phyloP scores from a whole-genome alignment of 495 filamentous ascomycete genomes.

The Neurospora sp. region DNA sequence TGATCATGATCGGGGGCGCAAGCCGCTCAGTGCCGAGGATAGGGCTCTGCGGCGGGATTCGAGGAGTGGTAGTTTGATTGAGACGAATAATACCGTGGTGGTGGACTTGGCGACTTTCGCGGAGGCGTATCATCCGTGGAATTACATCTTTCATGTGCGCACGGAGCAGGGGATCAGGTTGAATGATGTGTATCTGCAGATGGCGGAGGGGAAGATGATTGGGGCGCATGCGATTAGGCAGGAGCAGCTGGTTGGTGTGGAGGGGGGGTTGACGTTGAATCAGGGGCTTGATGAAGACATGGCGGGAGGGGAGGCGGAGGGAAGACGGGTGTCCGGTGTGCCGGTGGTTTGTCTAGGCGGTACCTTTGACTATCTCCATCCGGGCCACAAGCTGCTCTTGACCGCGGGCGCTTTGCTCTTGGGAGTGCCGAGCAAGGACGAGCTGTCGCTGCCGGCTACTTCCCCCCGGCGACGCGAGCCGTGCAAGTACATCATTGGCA shows the following conservation, averaged over 20 bases:
- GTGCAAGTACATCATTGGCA: slow-evolving; percentile 63
- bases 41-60: slow-evolving; percentile 19
- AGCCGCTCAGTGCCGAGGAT: not conserved
- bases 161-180: slow-evolving; percentile 43
- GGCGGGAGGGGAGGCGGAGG: not conserved
- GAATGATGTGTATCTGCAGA: slow-evolving; percentile 29
- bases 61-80: slow-evolving; percentile 7
- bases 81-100: slow-evolving; percentile 43
- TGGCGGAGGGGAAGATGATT: slow-evolving; percentile 35
- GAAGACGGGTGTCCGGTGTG: not conserved
- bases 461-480: slow-evolving; percentile 1
- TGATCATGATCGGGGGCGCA: slow-evolving; percentile 37
- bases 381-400: slow-evolving; percentile 89
- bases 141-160: slow-evolving; percentile 55
- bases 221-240: slow-evolving; percentile 30
- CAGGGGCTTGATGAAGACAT: not conserved
- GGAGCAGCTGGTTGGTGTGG: slow-evolving; percentile 32
- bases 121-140: slow-evolving; percentile 54
- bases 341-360: slow-evolving; percentile 69
- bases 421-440: slow-evolving; percentile 34
- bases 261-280: slow-evolving; percentile 37
- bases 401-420: slow-evolving; percentile 72
- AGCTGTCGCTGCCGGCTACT: slow-evolving; percentile 2
- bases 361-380: slow-evolving; percentile 93
- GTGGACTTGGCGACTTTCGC: slow-evolving; percentile 59